Conservation (phyloP, 164 flowering plant species). For the Akebia trifoliata region DNA sequence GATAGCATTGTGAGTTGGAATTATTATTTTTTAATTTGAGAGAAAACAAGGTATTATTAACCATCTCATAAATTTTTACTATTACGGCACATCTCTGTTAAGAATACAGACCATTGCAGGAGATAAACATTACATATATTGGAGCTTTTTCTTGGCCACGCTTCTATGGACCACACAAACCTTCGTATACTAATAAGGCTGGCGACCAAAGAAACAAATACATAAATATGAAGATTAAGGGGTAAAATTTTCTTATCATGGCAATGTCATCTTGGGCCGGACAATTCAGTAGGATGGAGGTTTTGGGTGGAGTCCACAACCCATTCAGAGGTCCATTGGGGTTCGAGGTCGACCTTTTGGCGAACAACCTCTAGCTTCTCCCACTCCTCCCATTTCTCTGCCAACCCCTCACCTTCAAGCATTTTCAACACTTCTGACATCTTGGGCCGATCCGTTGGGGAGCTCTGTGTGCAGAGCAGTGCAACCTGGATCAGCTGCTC, state of each 20-base stretch:
- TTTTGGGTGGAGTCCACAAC: conserved; percentile 69
- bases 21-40: no score
- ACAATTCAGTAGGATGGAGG: conserved; percentile 65
- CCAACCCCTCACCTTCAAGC: conserved; percentile 92
- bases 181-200: no score
- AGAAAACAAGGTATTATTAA: not conserved
- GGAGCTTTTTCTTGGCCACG: not conserved
- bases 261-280: conserved; percentile 72
- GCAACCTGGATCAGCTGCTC: conserved; percentile 90
- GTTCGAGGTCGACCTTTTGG: conserved; percentile 52
- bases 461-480: conserved; percentile 71
- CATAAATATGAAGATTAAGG: no score
- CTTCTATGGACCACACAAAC: conserved; percentile 18
- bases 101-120: not conserved
- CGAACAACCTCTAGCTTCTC: conserved; percentile 76
- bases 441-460: conserved; percentile 80
- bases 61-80: not conserved
- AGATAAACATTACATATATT: not conserved
- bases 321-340: conserved; percentile 61
- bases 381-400: conserved; percentile 96
- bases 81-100: no score
- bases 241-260: no score
- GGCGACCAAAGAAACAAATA: no score
- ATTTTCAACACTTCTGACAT: conserved; percentile 92
- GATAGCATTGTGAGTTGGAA: no score